These are phyloP conservation scores for Rugonectria rugulosa DNA, from an alignment of 2,329 filamentous ascomycete genomes.

Conservation along the genomic window DNA sequence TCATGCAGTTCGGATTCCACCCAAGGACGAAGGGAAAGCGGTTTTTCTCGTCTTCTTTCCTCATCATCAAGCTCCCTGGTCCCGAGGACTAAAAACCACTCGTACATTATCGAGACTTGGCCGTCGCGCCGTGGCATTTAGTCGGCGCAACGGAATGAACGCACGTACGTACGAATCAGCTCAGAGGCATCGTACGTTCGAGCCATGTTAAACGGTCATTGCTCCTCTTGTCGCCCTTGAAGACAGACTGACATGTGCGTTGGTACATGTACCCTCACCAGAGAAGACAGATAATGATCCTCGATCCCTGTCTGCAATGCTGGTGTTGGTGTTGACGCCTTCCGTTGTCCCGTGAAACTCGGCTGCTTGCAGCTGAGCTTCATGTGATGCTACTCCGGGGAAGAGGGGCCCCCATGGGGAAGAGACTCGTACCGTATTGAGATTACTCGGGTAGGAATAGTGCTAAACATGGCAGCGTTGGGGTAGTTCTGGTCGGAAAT, in stretches of 20 bases:
- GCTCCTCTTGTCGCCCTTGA: background rate
- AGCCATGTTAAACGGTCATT: background rate
- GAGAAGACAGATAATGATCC: no score
- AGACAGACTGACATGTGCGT: background rate
- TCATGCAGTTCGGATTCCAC: background rate
- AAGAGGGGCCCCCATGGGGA: no score
- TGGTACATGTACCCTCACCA: no score
- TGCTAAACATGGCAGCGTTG: no score
- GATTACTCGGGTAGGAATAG: no score
- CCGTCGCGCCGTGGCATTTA: background rate
- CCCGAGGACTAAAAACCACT: background rate
- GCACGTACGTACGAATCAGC: slow-evolving; percentile 2
- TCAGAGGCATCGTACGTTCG: slow-evolving; percentile 3
- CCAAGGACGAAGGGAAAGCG: background rate
- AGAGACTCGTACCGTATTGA: no score
- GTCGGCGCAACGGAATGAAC: slow-evolving; percentile 9
- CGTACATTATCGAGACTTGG: background rate
- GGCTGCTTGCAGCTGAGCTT: no score
- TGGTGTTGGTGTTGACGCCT: no score
- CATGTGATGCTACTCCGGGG: no score
- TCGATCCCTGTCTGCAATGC: no score
- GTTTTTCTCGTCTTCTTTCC: background rate
- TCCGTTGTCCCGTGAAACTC: no score
- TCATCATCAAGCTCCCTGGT: background rate
- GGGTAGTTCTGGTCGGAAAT: no score